Conservation (phyloP, 108 stramenopile species). For the Nitzschia inconspicua region DNA sequence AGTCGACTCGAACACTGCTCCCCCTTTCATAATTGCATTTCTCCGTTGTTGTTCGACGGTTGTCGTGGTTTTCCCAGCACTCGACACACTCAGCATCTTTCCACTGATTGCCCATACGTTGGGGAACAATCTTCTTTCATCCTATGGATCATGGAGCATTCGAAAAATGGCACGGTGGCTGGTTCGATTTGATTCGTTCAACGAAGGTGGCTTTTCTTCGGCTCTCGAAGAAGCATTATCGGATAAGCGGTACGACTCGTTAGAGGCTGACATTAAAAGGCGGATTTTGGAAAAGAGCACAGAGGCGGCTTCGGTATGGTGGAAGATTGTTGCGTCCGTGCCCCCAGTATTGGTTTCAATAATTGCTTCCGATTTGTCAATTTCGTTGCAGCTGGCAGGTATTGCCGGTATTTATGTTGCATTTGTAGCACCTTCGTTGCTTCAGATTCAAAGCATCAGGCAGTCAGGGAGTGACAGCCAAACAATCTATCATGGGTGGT, state of each 20-base stretch:
- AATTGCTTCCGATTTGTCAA: constrained; percentile 24
- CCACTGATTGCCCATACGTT: constrained; percentile 56
- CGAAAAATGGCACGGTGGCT: constrained; percentile 10
- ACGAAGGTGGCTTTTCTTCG: no score
- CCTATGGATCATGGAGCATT: neutral
- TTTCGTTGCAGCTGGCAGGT: constrained; percentile 42
- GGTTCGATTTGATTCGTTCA: no score
- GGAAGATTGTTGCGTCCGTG: constrained; percentile 41
- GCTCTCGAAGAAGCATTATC: no score
- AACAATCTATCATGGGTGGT: constrained; percentile 22
- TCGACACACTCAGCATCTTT: constrained; percentile 47
- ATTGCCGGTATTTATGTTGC: constrained; percentile 50
- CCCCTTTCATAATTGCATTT: neutral
- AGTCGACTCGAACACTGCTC: neutral
- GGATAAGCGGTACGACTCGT: no score
- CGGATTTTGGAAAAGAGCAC: no score
- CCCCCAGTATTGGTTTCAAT: constrained; percentile 40
- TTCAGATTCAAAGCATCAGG: constrained; percentile 24
- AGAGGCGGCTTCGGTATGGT: constrained; percentile 14
- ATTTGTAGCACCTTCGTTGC: constrained; percentile 40
- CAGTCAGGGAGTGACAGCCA: neutral
- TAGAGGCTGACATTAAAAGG: no score
- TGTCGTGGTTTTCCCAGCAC: constrained; percentile 49
- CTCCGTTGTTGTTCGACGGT: constrained; percentile 6
- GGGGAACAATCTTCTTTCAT: constrained; percentile 36